Evolutionary conservation across 345 rosid genomes (phyloP), one percentile per base, ranked within the genome.

Genomic region (Dipteronia dyeriana): DNA sequence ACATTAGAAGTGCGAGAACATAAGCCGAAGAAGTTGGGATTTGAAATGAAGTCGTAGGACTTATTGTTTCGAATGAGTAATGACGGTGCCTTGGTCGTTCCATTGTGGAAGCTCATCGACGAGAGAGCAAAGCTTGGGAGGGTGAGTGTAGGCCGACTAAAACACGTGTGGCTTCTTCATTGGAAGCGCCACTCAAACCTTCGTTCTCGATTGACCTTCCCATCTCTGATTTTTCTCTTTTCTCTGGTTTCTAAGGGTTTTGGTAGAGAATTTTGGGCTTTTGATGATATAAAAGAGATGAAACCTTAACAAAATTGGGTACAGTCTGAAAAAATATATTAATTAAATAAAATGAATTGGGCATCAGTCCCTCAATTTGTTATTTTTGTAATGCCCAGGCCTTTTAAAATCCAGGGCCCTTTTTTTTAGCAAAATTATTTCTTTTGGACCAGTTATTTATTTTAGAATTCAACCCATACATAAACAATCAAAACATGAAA

Each of bases 21-120:
- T 57, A 88, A 84, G 72, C 96, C 90, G 26, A 95, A 91, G 47
- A 90, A 68, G 71, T 94, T 96, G 65, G 99, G 98, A 83, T n/a
- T 94, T 5, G 98, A 91, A 72, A 92, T 80, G 78, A 96, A 82
- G 68, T 98, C 98, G 70, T 94, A 94, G 13, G 98, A 84, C n/a
- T n/a, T 91, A 90, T 96, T 94, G 87, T 94, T 96, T 8, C 84
- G 74, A n/a, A n/a, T n/a, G n/a, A n/a, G n/a, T n/a, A 78, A 92
- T 88, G 76, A 96, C 97, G 74, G 89, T 92, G 81, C 87, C 98
- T 74, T 87, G 79, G 62, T 88, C 90, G 90, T 96, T 93, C 99
- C 98, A 96, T 29, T 84, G 72, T 65, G 90, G 81, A 76, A 81
- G 84, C 68, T 87, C 90, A 0, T 74, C 86, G 81, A 85, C 78